phyloP scores from a whole-genome alignment of 1,139 yeast genomes.

The Suhomyces choctaworum region DNA sequence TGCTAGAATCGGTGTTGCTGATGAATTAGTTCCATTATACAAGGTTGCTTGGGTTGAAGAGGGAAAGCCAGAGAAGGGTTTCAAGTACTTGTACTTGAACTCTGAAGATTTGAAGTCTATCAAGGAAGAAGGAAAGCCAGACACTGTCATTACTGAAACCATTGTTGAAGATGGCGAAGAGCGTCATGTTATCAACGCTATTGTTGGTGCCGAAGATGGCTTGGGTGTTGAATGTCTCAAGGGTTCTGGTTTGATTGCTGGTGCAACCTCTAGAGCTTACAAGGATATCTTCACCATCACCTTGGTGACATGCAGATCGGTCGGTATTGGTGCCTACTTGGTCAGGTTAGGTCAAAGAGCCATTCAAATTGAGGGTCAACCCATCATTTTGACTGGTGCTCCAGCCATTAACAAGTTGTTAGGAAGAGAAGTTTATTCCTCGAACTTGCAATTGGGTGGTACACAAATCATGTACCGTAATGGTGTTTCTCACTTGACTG shows the following conservation, averaged over 20 bases:
- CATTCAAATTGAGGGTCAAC: slow-evolving; percentile 97
- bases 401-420: slow-evolving; percentile 95
- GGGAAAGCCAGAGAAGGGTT: slow-evolving; percentile 77
- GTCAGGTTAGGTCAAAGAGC: slow-evolving; percentile 99
- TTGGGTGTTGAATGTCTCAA: slow-evolving; percentile 97
- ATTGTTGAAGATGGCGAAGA: slow-evolving; percentile 82
- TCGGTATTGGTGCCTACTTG: slow-evolving; percentile 98
- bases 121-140: slow-evolving; percentile 57
- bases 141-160: slow-evolving; percentile 73
- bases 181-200: slow-evolving; percentile 76
- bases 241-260: slow-evolving; percentile 98
- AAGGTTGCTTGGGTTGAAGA: slow-evolving; percentile 92
- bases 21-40: slow-evolving; percentile 85
- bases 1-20: slow-evolving; percentile 98
- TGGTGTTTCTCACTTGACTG: slow-evolving; percentile 97
- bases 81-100: slow-evolving; percentile 80
- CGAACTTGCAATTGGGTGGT: slow-evolving; percentile 97
- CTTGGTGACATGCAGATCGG: slow-evolving; percentile 96
- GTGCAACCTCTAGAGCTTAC: slow-evolving; percentile 96
- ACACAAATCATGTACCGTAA: slow-evolving; percentile 97
- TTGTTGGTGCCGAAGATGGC: slow-evolving; percentile 94
- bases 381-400: slow-evolving; percentile 97
- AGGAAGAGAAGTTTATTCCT: slow-evolving; percentile 95
- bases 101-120: slow-evolving; percentile 64
- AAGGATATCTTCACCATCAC: slow-evolving; percentile 96